Evolutionary conservation across 2,329 filamentous ascomycete species (phyloP), one percentile per base, ranked within the genome.

Genomic region (Blastomyces percursus): DNA sequence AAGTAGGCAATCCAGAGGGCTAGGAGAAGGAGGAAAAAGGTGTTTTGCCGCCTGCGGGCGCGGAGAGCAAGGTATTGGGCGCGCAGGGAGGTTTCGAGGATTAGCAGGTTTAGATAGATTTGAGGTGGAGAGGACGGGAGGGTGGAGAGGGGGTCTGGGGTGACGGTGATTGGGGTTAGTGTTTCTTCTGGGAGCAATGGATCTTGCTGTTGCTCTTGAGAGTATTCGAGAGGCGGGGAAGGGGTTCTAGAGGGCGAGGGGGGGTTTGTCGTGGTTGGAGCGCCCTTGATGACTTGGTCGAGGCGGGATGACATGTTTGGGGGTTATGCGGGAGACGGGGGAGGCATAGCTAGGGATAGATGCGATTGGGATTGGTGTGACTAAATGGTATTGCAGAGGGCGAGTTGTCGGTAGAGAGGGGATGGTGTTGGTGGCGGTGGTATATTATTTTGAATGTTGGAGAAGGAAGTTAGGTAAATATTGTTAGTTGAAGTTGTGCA

Each of bases 101-200:
- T 95, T 64, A 99, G 84, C 30, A 99, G 87, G 76, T 99, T 99
- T 70, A 99, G 86, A 78, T 99, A 99, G 72, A 99, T 96, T 80
- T 96, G 94, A 61, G 91, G 90, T 55, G 92, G 92, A 19, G 90
- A 91, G 72, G 89, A 93, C n/a, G 92, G 92, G 19, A 93, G 85
- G 65, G 87, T 86, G 69, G 86, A 87, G 66, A 93, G 83, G 35
- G 91, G 90, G 73, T 95, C 91, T 63, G 77, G 61, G 32, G 66
- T 62, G 19, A 62, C 62, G 14, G 63, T 35, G 14, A 35, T 9
- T 46, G 35, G 40, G n/a, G 46, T n/a, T 16, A 56, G 38, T 14
- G 51, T 57, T 21, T 62, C 58, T 32, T 40, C 59, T 32, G 35
- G 60, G 21, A 56, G 40, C 21, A 59, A 64, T 12, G 12, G 59